A percentile compares a stretch with the other conserved stretches of the same genome.
phyloP scores from a whole-genome alignment of 1,284 basidiomycete genomes.

The Ceratobasidium sp. region DNA sequence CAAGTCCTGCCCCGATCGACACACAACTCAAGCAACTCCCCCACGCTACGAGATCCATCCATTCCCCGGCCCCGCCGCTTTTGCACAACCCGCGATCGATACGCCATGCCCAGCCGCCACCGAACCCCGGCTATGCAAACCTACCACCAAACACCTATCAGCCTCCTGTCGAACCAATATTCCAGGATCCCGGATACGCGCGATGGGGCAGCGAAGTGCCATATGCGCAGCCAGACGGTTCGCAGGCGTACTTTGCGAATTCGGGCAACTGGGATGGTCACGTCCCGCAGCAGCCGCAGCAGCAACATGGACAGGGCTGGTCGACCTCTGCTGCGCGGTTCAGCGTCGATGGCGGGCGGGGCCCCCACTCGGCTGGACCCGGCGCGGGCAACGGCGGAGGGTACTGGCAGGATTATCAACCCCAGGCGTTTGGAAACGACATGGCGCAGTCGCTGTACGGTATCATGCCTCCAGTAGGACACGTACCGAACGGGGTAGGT shows the following conservation, averaged over 20 bases:
- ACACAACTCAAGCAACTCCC: background rate
- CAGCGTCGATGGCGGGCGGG: background rate
- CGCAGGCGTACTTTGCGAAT: background rate
- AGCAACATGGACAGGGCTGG: slow-evolving; percentile 24
- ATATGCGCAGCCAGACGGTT: slow-evolving; percentile 7
- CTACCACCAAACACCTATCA: background rate
- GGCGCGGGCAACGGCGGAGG: slow-evolving; percentile 3
- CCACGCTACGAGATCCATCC: background rate
- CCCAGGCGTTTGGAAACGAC: slow-evolving; percentile 29
- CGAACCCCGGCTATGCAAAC: background rate
- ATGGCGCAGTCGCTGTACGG: slow-evolving; percentile 38
- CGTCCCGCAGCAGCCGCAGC: slow-evolving; percentile 1
- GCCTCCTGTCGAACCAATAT: slow-evolving; percentile 18
- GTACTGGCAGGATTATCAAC: slow-evolving; percentile 41
- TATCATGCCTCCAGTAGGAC: slow-evolving; percentile 38
- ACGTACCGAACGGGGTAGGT: slow-evolving; percentile 9
- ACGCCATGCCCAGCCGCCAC: slow-evolving; percentile 19
- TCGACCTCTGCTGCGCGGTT: slow-evolving; percentile 32
- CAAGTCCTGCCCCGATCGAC: background rate
- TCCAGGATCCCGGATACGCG: slow-evolving; percentile 24
- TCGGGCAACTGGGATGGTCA: slow-evolving; percentile 15
- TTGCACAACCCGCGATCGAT: slow-evolving; percentile 7
- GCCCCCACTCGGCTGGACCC: background rate
- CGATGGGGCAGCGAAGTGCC: slow-evolving; percentile 31
- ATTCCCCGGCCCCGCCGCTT: slow-evolving; percentile 21